Percentiles rank a stretch among this genome's conserved stretches.
These are phyloP conservation scores for Hibiscus trionum DNA, from an alignment of 345 rosid genomes.

Conservation along the genomic window DNA sequence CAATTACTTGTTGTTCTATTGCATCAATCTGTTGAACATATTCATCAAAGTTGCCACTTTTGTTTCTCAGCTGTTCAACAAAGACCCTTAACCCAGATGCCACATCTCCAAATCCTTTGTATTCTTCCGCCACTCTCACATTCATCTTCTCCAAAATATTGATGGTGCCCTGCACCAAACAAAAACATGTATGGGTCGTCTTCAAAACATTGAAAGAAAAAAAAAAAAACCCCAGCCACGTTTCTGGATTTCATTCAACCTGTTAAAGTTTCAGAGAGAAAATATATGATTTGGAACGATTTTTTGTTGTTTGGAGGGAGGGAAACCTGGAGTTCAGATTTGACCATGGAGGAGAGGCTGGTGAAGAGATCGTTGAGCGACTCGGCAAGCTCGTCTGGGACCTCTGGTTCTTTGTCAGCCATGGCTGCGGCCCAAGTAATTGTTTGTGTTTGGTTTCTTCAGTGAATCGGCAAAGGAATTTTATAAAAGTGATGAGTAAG, in stretches of 20 bases:
- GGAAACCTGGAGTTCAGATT: conserved; percentile 67
- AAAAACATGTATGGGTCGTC: neutral
- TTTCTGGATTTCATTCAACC: neutral
- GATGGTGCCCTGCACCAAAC: conserved; percentile 46
- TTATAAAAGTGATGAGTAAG: too few relatives aligned
- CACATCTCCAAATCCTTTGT: conserved; percentile 64
- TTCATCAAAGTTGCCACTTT: conserved; percentile 61
- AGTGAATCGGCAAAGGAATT: too few relatives aligned
- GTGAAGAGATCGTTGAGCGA: conserved; percentile 58
- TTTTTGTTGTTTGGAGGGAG: too few relatives aligned
- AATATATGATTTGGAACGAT: too few relatives aligned
- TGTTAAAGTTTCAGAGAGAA: neutral
- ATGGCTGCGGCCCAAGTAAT: neutral
- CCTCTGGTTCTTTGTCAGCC: conserved; percentile 22
- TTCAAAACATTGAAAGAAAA: neutral
- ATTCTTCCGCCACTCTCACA: conserved; percentile 59
- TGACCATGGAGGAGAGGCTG: conserved; percentile 65
- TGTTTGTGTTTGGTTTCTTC: neutral
- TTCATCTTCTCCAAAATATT: conserved; percentile 80
- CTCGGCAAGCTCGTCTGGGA: conserved; percentile 52
- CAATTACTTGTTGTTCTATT: conserved; percentile 65
- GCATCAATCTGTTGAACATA: conserved; percentile 65
- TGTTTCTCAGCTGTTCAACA: conserved; percentile 66
- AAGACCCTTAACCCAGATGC: conserved; percentile 64
- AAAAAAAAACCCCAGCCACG: too few relatives aligned